These are phyloP conservation scores for Collybia sordida DNA, from an alignment of 768 basidiomycete species.

Conservation along the genomic window DNA sequence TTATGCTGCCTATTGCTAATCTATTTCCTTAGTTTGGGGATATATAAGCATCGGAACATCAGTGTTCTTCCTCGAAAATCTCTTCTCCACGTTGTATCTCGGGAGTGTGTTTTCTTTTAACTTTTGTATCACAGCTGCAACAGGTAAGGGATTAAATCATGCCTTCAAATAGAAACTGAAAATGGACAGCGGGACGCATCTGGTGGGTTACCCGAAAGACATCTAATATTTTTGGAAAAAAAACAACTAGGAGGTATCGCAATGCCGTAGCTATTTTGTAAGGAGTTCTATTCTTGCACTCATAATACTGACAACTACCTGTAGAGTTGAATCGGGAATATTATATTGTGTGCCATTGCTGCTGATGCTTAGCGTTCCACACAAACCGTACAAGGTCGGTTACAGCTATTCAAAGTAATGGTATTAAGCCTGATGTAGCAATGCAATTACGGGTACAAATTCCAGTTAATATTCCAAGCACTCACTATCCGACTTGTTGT, in stretches of 20 bases:
- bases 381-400: conserved; percentile 11
- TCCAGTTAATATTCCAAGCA: conserved; percentile 13
- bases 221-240: conserved; percentile 1
- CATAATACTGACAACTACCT: not conserved
- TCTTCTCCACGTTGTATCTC: conserved; percentile 14
- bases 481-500: conserved; percentile 25
- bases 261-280: conserved; percentile 14
- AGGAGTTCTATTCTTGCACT: not conserved
- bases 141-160: conserved; percentile 13
- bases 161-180: not conserved
- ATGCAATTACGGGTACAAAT: not conserved
- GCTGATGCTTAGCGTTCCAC: conserved; percentile 11
- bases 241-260: conserved; percentile 7
- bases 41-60: conserved; percentile 8
- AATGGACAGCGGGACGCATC: conserved; percentile 15
- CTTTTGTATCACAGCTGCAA: conserved; percentile 19
- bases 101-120: conserved; percentile 26
- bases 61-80: not conserved
- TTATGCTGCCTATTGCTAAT: not conserved
- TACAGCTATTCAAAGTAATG: not conserved
- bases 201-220: conserved; percentile 18
- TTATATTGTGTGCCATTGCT: conserved; percentile 24
- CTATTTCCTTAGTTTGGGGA: conserved; percentile 17
- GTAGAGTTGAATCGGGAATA: conserved; percentile 25
- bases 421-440: not conserved